A percentile compares a stretch with the other conserved stretches of the same genome.
Evolutionary conservation across 345 rosid species (phyloP).

Genomic region (Pistacia vera): DNA sequence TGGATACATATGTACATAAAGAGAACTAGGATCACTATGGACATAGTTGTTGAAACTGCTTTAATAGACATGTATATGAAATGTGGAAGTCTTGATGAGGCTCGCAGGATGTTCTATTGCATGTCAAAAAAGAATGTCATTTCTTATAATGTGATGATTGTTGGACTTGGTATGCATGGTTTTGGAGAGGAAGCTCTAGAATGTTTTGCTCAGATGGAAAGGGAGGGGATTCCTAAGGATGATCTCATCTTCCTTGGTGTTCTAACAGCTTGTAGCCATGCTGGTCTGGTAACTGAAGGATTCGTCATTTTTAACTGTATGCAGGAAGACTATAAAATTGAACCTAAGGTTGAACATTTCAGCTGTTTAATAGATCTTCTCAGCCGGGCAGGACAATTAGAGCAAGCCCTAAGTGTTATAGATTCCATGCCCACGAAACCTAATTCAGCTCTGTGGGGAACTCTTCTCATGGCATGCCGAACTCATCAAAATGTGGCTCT

Average conservation of each 20-base stretch:
- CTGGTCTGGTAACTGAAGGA: constrained; percentile 33
- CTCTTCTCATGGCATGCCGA: constrained; percentile 37
- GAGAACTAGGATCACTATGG: constrained; percentile 23
- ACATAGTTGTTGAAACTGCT: constrained; percentile 35
- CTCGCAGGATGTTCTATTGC: constrained; percentile 22
- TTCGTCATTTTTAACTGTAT: constrained; percentile 23
- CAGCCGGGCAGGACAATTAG: constrained; percentile 24
- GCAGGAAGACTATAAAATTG: constrained; percentile 22
- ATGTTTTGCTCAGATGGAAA: constrained; percentile 31
- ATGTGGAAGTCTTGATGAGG: constrained; percentile 40
- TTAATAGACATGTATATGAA: constrained; percentile 43
- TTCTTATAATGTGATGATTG: constrained; percentile 42
- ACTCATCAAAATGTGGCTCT: constrained; percentile 24
- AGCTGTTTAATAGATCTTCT: constrained; percentile 39
- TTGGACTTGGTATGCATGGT: constrained; percentile 43
- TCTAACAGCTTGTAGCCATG: constrained; percentile 40
- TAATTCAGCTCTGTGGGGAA: constrained; percentile 33
- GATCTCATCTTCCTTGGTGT: constrained; percentile 34
- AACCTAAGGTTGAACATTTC: constrained; percentile 38
- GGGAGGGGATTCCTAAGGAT: constrained; percentile 30
- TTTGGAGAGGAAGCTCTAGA: constrained; percentile 35
- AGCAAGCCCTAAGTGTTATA: constrained; percentile 20
- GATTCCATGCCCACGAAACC: constrained; percentile 33
- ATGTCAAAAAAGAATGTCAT: constrained; percentile 33
- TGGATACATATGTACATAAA: constrained; percentile 38